Percentiles rank a stretch among this genome's conserved stretches.
phyloP scores from a whole-genome alignment of 2,329 filamentous ascomycete genomes.

The Monosporascus sp. region DNA sequence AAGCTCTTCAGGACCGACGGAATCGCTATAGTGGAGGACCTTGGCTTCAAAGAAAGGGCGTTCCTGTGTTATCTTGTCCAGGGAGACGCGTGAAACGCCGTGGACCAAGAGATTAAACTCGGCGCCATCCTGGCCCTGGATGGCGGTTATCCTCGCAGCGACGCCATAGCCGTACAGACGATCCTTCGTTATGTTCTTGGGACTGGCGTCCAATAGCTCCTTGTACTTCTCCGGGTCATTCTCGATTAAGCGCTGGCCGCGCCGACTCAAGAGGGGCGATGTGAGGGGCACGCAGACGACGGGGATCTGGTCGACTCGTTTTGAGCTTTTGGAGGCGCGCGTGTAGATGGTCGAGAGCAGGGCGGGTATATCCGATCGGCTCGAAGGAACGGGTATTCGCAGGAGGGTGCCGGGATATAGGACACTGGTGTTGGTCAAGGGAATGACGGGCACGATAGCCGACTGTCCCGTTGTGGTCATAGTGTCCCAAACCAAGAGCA shows the following conservation, averaged over 20 bases:
- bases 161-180: conserved; percentile 84
- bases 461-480: conserved; percentile 31
- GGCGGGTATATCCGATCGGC: conserved; percentile 82
- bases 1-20: conserved; percentile 15
- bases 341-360: conserved; percentile 83
- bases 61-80: conserved; percentile 72
- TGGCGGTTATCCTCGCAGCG: conserved; percentile 70
- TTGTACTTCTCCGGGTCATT: conserved; percentile 51
- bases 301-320: conserved; percentile 62
- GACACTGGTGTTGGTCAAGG: conserved; percentile 73
- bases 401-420: conserved; percentile 82
- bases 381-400: conserved; percentile 72
- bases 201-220: conserved; percentile 47
- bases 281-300: conserved; percentile 84
- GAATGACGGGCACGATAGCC: conserved; percentile 67
- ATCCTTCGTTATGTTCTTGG: conserved; percentile 55
- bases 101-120: conserved; percentile 85
- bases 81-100: conserved; percentile 69
- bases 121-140: conserved; percentile 68
- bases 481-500: too few relatives aligned
- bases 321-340: conserved; percentile 63
- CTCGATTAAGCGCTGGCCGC: conserved; percentile 72
- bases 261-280: conserved; percentile 66
- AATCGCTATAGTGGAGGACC: conserved; percentile 43
- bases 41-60: conserved; percentile 83